Evolutionary conservation across 495 filamentous ascomycete species (phyloP).

Genomic region (Rostrohypoxylon terebratum): DNA sequence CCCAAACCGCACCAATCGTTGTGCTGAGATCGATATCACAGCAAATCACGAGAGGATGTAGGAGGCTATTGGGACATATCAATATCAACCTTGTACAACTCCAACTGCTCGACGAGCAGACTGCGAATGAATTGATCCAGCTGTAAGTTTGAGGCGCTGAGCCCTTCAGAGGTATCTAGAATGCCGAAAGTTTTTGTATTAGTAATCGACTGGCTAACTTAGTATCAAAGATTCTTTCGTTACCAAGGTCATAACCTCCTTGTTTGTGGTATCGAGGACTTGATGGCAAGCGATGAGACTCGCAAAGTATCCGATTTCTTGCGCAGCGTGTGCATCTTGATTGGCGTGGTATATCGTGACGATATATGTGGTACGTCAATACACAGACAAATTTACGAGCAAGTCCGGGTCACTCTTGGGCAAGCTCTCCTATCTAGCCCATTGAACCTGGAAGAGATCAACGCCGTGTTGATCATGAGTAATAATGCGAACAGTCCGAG

Average conservation of each 20-base stretch:
- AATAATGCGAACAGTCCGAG: slow-evolving; percentile 49
- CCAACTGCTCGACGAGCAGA: slow-evolving; percentile 47
- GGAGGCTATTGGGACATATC: slow-evolving; percentile 39
- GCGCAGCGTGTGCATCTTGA: slow-evolving; percentile 48
- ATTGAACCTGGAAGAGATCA: slow-evolving; percentile 47
- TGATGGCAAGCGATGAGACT: slow-evolving; percentile 49
- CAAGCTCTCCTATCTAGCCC: slow-evolving; percentile 46
- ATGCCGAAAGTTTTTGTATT: neutral
- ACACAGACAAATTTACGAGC: slow-evolving; percentile 47
- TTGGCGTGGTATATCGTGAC: slow-evolving; percentile 46
- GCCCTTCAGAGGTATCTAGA: neutral
- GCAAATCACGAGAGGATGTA: slow-evolving; percentile 41
- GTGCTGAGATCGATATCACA: slow-evolving; percentile 48
- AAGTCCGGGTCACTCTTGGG: slow-evolving; percentile 45
- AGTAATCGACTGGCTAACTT: neutral
- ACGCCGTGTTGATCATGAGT: slow-evolving; percentile 50
- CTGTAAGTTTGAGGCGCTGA: slow-evolving; percentile 28
- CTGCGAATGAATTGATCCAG: slow-evolving; percentile 44
- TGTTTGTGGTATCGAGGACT: slow-evolving; percentile 39
- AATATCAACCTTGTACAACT: slow-evolving; percentile 46
- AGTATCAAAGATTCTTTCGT: slow-evolving; percentile 37
- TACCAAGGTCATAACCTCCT: slow-evolving; percentile 47
- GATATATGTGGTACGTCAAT: slow-evolving; percentile 44
- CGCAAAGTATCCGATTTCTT: slow-evolving; percentile 47
- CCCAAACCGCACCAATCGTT: slow-evolving; percentile 46